A percentile compares a stretch with the other conserved stretches of the same genome.
Conservation (phyloP, 768 basidiomycete species). For the Mycena latifolia region DNA sequence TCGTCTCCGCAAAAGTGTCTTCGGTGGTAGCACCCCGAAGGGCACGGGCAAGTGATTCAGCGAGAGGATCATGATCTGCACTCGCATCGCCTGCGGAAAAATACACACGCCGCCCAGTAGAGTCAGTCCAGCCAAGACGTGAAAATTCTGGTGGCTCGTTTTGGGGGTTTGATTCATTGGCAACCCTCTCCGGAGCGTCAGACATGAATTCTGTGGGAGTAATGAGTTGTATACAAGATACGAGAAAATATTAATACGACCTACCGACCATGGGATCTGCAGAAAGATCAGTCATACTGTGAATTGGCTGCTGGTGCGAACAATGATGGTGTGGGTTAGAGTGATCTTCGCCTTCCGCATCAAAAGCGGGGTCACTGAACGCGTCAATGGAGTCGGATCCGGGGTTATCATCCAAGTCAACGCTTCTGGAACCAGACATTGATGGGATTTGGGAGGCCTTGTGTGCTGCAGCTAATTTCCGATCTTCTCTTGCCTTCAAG, state of each 20-base stretch:
- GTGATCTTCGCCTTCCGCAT: not conserved
- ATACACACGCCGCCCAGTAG: not conserved
- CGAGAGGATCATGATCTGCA: not conserved
- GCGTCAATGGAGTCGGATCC: not conserved
- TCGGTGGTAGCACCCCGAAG: constrained; percentile 1
- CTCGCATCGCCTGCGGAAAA: not conserved
- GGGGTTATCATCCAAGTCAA: not conserved
- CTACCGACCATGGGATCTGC: not conserved
- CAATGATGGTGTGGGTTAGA: not conserved
- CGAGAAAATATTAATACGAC: not conserved
- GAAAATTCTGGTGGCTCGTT: not conserved
- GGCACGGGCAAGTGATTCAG: constrained; percentile 10
- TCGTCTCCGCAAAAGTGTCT: not conserved
- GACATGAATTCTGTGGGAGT: not conserved
- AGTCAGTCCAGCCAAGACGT: constrained; percentile 1
- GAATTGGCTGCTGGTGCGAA: not conserved
- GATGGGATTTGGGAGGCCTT: not conserved
- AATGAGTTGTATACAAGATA: not conserved
- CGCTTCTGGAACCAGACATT: not conserved
- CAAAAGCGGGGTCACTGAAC: no score
- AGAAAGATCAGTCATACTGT: not conserved
- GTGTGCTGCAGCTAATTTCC: not conserved
- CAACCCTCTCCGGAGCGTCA: not conserved
- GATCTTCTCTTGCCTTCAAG: not conserved
- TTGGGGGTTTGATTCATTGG: not conserved